Conservation (phyloP, 192 early-diverging fungal genomes). For the Umbelopsis sp. region DNA sequence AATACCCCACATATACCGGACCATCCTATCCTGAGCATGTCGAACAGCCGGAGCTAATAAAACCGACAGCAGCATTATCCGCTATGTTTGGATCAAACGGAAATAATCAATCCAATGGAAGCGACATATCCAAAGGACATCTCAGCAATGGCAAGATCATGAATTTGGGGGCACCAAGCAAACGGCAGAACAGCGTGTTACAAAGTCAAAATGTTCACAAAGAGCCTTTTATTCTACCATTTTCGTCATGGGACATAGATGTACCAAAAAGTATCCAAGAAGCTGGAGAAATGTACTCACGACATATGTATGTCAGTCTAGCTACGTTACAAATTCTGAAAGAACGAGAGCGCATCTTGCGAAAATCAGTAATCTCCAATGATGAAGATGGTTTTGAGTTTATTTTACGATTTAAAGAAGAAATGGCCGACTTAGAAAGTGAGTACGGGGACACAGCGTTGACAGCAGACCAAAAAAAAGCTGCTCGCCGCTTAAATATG, state of each 20-base stretch:
- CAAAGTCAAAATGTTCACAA: background rate
- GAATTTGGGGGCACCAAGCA: background rate
- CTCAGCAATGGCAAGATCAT: background rate
- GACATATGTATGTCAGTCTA: conserved; percentile 51
- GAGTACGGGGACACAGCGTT: background rate
- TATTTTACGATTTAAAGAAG: background rate
- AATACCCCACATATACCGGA: conserved; percentile 65
- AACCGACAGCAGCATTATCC: conserved; percentile 20
- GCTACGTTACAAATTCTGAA: conserved; percentile 48
- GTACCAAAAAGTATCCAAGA: conserved; percentile 53
- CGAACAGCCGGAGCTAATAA: conserved; percentile 10
- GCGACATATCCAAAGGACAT: background rate
- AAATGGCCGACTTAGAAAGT: background rate
- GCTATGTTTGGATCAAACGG: conserved; percentile 11
- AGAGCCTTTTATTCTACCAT: conserved; percentile 2
- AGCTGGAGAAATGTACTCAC: conserved; percentile 51
- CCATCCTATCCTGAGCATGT: conserved; percentile 24
- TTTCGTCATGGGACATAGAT: conserved; percentile 15
- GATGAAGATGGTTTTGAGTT: background rate
- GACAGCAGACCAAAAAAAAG: background rate
- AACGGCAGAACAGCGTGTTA: background rate
- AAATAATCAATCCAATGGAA: background rate
- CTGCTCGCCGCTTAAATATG: conserved; percentile 37
- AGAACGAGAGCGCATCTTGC: conserved; percentile 42
- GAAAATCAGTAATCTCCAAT: conserved; percentile 16